Evolutionary conservation across 345 rosid species (phyloP), one percentile per base, ranked within the genome.

Genomic region (Stellera chamaejasme): DNA sequence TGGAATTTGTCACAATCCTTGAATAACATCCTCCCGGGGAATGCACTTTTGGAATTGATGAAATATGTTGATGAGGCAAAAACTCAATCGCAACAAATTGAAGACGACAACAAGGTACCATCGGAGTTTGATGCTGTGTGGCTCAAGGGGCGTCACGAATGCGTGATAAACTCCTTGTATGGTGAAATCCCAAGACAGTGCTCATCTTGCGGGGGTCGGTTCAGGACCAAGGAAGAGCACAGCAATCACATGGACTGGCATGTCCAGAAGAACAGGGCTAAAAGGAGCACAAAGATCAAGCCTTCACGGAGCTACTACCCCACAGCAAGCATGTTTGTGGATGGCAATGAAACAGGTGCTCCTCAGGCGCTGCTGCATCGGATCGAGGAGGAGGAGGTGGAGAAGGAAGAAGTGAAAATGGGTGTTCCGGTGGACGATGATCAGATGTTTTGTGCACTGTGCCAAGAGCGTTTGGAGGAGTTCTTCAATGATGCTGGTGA

Each of bases 241-340:
- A 66, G 75, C 2, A 68, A 43, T 0, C 80, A 74, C 10, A 75
- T 77, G 82, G 82, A 77, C 27, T 74, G 80, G 80, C 82, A 70
- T 43, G 72, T 66, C 10, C 64, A 27, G 59, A 77, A 66, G 69
- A 77, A 77, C 63, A 54, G 75, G 8, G 51, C 10, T n/a, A 36
- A 19, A 0, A 67, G 46, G 51, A 46, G 11, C 13, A 44, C 44
- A 11, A 52, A 27, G 44, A 9, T 41, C 3, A 42, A 55, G 62
- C 60, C 54, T 8, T 69, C 72, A 0, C 67, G 69, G 0, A 54
- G 11, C 2, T 72, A 75, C 74, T 70, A 54, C 10, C 58, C 49
- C 3, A 61, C 63, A 10, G 4, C 3, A 5, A 47, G 61, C n/a
- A 2, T 55, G 16, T 72, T 72, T 69, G 58, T 73, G 0, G 32